Evolutionary conservation across 2,329 filamentous ascomycete species (phyloP), one percentile per base, ranked within the genome.

Genomic region (Monosporascus sp.): DNA sequence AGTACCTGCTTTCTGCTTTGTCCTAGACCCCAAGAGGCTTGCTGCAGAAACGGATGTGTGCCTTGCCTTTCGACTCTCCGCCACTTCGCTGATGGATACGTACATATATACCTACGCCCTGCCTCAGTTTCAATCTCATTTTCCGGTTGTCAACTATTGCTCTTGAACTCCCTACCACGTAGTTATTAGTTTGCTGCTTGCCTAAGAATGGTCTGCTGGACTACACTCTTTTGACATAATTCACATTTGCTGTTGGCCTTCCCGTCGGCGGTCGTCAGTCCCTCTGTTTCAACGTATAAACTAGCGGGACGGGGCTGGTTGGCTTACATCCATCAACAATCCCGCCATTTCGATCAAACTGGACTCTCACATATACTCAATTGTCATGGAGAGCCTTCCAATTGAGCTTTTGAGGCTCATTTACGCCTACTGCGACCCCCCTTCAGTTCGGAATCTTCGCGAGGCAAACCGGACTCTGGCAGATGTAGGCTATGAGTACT

Each of bases 371-470:
- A 24, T 5, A 42, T 25, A 31, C 17, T 22, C 38, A 20, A 24
- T 15, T 50, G 53, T 54, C 60, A 68, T 69, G 67, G 67, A 69
- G 59, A 58, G 57, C 49, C 57, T 75, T 49, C 72, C 72, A 2
- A 63, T 66, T 47, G 71, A 75, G 64, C 66, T 75, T 44, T 59
- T 76, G 47, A 62, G 69, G 61, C 67, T 73, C 62, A 70, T 79
- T 55, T 76, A 73, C 54, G 63, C 64, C 49, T 66, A 70, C 56
- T 74, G 75, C 58, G 68, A 73, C 52, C 54, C 62, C 5, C 53
- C 64, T 18, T 68, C 74, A 18, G 70, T 75, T 39, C 68, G 67
- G 53, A 66, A 60, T 50, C 68, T 80, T 39, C 72, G 77, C 14
- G 70, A 73, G 31, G 64, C 65, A 48, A 72, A 67, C 38, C 65